Evolutionary conservation across 106 monocot species (phyloP), one percentile per base, ranked within the genome.

Genomic region (Dendrobium nobile): DNA sequence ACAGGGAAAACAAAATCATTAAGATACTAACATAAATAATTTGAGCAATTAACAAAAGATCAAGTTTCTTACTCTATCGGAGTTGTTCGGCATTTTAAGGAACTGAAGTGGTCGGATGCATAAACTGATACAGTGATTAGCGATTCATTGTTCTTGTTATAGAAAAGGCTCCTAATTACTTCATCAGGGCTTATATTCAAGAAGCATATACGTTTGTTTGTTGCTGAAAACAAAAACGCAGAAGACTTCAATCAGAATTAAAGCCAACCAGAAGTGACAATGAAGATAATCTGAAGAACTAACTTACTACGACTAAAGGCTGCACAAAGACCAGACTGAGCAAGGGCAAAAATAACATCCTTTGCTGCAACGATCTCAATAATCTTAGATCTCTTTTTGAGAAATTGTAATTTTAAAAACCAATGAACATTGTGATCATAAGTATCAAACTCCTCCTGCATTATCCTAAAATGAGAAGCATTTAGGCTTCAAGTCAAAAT

Each of bases 121-220:
- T 95, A 95, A 80, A 95, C 95, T 54, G 95, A 92, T 15, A 95
- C 95, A 28, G 95, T 95, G 86, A 95, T 95, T 61, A 95, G 83
- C 15, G 92, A 95, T 68, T 95, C 92, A 78, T 95, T 95, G 84
- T 95, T 95, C 86, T 95, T 92, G 78, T 95, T 92, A 79, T 90
- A 95, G 75, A 92, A 95, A 37, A 95, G 90, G 83, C 92, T 95
- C 80, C 92, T 87, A 75, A 95, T 95, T 72, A 95, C 95, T 88
- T 95, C 95, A 88, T 95, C 95, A 2, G 92, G 90, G 77, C 90
- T 90, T 79, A 93, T 85, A 82, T 91, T 93, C 85, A 93, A 78
- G 81, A 93, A 96, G 83, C 93, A 91, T 85, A 96, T 90, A 1
- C 96, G 85, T 78, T 81, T 88, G 67, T 96, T 96, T 68, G 90